Conservation (phyloP, 768 basidiomycete species). For the Mycena epipterygia region DNA sequence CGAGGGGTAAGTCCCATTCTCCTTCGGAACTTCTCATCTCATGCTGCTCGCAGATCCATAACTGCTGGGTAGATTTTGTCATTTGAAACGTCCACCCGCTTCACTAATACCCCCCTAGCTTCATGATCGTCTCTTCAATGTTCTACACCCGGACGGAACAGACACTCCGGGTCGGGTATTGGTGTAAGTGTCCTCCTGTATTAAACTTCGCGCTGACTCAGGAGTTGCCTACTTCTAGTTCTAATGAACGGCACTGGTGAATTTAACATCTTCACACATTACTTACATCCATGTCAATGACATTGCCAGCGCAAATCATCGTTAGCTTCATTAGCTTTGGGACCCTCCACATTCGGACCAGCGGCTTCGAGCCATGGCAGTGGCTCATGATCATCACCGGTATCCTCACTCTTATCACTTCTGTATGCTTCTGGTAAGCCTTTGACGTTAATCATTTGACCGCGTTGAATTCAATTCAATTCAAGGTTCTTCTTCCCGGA, state of each 20-base stretch:
- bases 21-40: background rate
- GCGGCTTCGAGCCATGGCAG: conserved; percentile 65
- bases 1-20: conserved; percentile 58
- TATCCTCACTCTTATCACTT: too few relatives aligned
- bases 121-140: conserved; percentile 86
- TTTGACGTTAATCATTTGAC: too few relatives aligned
- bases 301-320: conserved; percentile 71
- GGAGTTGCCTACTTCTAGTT: background rate
- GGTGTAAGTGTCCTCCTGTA: conserved; percentile 69
- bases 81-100: too few relatives aligned
- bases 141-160: conserved; percentile 86
- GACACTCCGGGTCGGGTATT: conserved; percentile 79
- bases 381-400: conserved; percentile 50
- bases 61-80: conserved; percentile 60
- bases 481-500: too few relatives aligned
- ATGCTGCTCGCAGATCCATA: conserved; percentile 60
- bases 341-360: conserved; percentile 59
- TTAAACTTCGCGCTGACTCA: background rate
- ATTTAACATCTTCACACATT: too few relatives aligned
- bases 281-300: too few relatives aligned
- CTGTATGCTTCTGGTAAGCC: conserved; percentile 60
- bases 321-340: too few relatives aligned
- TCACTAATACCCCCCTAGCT: conserved; percentile 47
- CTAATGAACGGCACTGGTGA: too few relatives aligned
- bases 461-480: too few relatives aligned